Conservation (phyloP, 345 rosid genomes). For the Citrus cavaleriei region DNA sequence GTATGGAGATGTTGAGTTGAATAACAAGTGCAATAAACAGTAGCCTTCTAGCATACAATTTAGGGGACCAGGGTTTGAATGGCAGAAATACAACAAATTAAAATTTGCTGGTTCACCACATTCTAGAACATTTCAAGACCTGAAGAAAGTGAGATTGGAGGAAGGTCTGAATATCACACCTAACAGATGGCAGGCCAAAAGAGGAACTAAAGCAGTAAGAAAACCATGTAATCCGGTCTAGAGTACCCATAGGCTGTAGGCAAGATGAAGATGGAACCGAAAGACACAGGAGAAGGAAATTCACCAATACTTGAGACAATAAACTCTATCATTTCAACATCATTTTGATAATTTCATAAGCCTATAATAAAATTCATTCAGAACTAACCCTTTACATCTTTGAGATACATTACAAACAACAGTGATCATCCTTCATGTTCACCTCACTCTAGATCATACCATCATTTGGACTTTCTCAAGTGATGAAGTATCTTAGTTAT, state of each 20-base stretch:
- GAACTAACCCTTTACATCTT: not conserved
- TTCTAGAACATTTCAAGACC: too few species aligned
- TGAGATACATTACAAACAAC: not conserved
- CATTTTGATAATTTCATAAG: not conserved
- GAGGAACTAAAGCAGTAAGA: not conserved
- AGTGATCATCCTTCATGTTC: not conserved
- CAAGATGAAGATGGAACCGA: not conserved
- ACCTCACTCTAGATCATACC: not conserved
- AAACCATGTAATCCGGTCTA: not conserved
- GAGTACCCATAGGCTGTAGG: not conserved
- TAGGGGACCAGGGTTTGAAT: not conserved
- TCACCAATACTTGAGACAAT: not conserved
- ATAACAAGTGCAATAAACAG: not conserved
- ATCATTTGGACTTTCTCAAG: not conserved
- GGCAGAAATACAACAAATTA: not conserved
- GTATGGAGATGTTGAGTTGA: not conserved
- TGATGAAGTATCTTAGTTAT: not conserved
- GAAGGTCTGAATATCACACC: not conserved
- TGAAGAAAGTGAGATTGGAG: not conserved
- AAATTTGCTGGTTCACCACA: not conserved
- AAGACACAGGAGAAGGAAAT: not conserved
- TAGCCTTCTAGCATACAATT: not conserved
- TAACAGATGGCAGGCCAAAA: not conserved
- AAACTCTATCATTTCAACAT: not conserved
- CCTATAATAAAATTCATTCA: not conserved